Base-by-base conservation (phyloP, 2,329 filamentous ascomycete genomes). In the Aspergillus sp. region DNA sequence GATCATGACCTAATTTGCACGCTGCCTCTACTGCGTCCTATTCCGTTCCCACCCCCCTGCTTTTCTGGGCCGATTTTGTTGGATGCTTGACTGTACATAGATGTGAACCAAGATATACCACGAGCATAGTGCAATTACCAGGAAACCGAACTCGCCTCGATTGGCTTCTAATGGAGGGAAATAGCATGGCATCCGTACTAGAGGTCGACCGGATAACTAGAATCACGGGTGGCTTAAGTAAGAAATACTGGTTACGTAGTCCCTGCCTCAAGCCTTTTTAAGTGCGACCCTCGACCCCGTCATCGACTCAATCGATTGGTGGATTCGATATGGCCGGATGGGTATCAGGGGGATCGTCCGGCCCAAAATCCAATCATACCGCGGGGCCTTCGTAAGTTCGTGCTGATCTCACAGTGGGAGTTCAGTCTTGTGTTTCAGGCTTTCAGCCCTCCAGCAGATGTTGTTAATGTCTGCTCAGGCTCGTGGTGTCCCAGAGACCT, bases 1-100 rank as follows among this genome's bases (percentile, higher is more conserved):
- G 54, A 62, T 47, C 44, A 48, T 57, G 49, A 32, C 36, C 15
- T 54, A 42, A 54, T 13, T 39, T 58, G 34, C 47, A 54, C 49
- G 9, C 36, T 38, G 26, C 34, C 36, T 42, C 42, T 43, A 39
- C 13, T 47, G 49, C 44, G 51, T 48, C 24, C 47, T 53, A 17
- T 17, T 32, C 38, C 8, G n/a, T 41, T 38, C 6, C n/a, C n/a
- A n/a, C n/a, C n/a, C 17, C 17, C 30, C 32, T 24, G 3, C 22
- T 18, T 18, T 18, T 18, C 17, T 20, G 4, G 53, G 41, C 24
- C 20, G 3, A 30, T 41, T 17, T 49, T 5, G 2, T 36, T 44
- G 32, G 41, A 47, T 13, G 30, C 24, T 32, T 47, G 12, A 20
- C 38, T 53, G 43, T 53, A 53, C 55, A 57, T 57, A 53, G 39